Percentiles rank a stretch among this genome's conserved stretches.
Conservation (phyloP, 257 asterid species). For the Nicotiana otophora region DNA sequence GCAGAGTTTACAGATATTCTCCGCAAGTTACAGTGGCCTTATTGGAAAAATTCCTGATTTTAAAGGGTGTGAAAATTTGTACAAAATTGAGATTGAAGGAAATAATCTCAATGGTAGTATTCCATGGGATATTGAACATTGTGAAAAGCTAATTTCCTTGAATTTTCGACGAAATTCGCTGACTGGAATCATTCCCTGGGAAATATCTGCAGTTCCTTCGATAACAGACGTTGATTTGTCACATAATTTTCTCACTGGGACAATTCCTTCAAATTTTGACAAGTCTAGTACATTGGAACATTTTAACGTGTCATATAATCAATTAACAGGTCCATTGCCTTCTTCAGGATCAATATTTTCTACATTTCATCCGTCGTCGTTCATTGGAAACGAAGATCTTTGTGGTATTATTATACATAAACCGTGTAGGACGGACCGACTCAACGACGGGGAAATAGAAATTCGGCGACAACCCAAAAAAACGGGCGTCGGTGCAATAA, state of each 20-base stretch:
- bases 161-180: conserved; percentile 50
- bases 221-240: conserved; percentile 76
- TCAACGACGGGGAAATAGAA: conserved; percentile 20
- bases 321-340: conserved; percentile 82
- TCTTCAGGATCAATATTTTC: conserved; percentile 56
- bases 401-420: conserved; percentile 56
- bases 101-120: conserved; percentile 65
- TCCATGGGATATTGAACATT: conserved; percentile 84
- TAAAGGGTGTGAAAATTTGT: conserved; percentile 50
- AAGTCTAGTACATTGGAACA: conserved; percentile 69
- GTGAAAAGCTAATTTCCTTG: conserved; percentile 58
- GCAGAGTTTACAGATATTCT: conserved; percentile 54
- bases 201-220: conserved; percentile 64
- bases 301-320: conserved; percentile 83
- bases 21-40: conserved; percentile 41
- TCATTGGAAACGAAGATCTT: conserved; percentile 69
- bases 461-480: conserved; percentile 41
- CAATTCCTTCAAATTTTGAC: conserved; percentile 71
- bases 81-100: conserved; percentile 60
- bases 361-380: conserved; percentile 63
- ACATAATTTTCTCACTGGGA: conserved; percentile 56
- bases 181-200: conserved; percentile 92
- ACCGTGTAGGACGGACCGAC: conserved; percentile 41
- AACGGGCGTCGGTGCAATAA: conserved; percentile 46
- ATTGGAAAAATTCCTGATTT: conserved; percentile 67